Evolutionary conservation across 192 early-diverging fungal species (phyloP).

Genomic region (Phycomyces blakesleeanus): DNA sequence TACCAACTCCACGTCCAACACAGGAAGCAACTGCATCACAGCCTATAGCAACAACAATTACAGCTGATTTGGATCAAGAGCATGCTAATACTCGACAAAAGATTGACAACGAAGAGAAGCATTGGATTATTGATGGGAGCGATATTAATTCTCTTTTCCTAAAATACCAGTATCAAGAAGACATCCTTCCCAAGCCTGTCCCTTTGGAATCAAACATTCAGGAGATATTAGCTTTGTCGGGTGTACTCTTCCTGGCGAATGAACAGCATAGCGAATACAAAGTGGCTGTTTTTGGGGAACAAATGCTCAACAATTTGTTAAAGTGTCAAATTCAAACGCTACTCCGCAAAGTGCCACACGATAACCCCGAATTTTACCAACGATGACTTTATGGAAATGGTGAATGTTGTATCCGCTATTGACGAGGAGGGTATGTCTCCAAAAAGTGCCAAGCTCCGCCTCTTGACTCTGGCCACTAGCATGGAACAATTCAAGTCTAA

Average conservation of each 20-base stretch:
- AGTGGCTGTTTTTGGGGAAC: constrained; percentile 8
- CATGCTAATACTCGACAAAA: constrained; percentile 2
- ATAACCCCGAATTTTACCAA: constrained; percentile 9
- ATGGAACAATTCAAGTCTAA: constrained; percentile 12
- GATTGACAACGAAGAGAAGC: not conserved
- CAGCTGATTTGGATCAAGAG: constrained; percentile 7
- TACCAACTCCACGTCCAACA: no score
- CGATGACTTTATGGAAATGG: constrained; percentile 9
- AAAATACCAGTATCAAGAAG: constrained; percentile 5
- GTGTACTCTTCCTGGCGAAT: constrained; percentile 9
- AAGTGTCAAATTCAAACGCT: constrained; percentile 5
- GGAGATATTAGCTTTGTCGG: constrained; percentile 8
- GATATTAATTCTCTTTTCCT: constrained; percentile 9
- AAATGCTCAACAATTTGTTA: constrained; percentile 14
- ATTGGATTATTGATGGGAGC: not conserved
- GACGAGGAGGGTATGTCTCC: constrained; percentile 16
- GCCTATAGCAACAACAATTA: not conserved
- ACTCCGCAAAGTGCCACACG: not conserved
- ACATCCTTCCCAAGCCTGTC: constrained; percentile 3
- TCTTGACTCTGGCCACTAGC: constrained; percentile 3
- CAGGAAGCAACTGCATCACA: no score
- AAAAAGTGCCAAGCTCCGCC: constrained; percentile 13
- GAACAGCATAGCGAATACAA: constrained; percentile 13
- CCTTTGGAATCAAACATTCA: constrained; percentile 12
- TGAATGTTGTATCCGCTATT: constrained; percentile 2